Evolutionary conservation across 2,329 filamentous ascomycete genomes (phyloP).

Genomic region (Colletotrichum musae): DNA sequence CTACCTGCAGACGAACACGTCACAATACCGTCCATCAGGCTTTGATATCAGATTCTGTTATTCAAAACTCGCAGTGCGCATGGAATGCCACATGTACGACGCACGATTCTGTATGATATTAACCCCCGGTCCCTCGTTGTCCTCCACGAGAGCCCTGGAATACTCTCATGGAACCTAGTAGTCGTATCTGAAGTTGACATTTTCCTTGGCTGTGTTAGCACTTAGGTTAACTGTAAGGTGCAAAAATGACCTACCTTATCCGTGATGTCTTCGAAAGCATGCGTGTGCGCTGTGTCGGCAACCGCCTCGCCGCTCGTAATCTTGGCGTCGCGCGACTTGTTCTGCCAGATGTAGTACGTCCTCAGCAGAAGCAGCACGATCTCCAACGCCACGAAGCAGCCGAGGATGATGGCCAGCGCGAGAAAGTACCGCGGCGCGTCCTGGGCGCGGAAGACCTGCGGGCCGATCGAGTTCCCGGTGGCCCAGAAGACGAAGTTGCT

Average conservation of each 20-base stretch:
- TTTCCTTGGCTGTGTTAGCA: constrained; percentile 20
- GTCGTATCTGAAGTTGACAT: constrained; percentile 33
- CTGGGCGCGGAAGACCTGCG: constrained; percentile 53
- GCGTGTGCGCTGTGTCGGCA: constrained; percentile 43
- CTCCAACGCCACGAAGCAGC: constrained; percentile 26
- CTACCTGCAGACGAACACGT: not conserved
- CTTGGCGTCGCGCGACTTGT: constrained; percentile 29
- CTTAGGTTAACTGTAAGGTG: constrained; percentile 49
- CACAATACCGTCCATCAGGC: not conserved
- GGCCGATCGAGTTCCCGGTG: constrained; percentile 58
- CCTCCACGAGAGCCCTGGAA: too few species aligned
- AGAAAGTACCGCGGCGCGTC: constrained; percentile 53
- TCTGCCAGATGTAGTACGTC: constrained; percentile 35
- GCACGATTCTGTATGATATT: too few species aligned
- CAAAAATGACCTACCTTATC: constrained; percentile 73
- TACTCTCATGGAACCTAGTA: not conserved
- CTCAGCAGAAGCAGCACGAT: constrained; percentile 18
- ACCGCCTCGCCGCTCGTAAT: constrained; percentile 21
- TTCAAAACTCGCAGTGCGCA: too few species aligned
- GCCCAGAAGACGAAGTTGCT: constrained; percentile 59
- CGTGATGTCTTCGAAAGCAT: constrained; percentile 75
- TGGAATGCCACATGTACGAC: too few species aligned
- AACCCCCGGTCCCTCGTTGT: too few species aligned
- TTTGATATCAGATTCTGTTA: not conserved
- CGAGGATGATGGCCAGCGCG: constrained; percentile 16